These are phyloP conservation scores for Aspergillus uvarum DNA, from an alignment of 2,329 filamentous ascomycete species.

Conservation along the genomic window DNA sequence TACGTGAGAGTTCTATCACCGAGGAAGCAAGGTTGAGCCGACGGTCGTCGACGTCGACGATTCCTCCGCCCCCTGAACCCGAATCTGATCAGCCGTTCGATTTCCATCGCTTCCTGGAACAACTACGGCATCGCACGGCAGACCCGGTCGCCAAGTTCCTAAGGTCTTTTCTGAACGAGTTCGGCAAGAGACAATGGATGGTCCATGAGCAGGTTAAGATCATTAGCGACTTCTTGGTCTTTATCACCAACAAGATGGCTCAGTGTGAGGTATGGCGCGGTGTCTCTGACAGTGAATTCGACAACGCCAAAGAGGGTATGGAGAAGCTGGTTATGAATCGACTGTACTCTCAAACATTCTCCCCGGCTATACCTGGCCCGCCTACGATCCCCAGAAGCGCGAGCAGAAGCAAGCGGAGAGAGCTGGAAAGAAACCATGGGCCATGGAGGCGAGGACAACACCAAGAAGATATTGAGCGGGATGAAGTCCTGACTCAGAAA, in stretches of 20 bases:
- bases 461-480: constrained; percentile 94
- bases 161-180: constrained; percentile 90
- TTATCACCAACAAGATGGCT: constrained; percentile 98
- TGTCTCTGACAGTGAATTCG: constrained; percentile 94
- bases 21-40: constrained; percentile 30
- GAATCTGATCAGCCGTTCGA: constrained; percentile 90
- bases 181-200: constrained; percentile 98
- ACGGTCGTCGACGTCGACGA: constrained; percentile 37
- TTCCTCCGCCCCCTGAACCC: constrained; percentile 69
- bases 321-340: constrained; percentile 99
- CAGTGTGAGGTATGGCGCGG: constrained; percentile 95
- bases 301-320: constrained; percentile 98
- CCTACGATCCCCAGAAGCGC: constrained; percentile 61
- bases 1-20: constrained; percentile 25
- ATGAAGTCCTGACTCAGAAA: constrained; percentile 94
- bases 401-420: constrained; percentile 66
- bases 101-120: constrained; percentile 95
- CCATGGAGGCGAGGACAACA: constrained; percentile 91
- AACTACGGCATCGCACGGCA: constrained; percentile 93
- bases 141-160: constrained; percentile 95
- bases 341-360: constrained; percentile 93
- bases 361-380: constrained; percentile 82
- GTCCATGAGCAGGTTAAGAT: constrained; percentile 99
- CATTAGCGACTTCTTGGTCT: constrained; percentile 91
- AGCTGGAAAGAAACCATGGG: constrained; percentile 67